phyloP scores from a whole-genome alignment of 495 filamentous ascomycete genomes.

The Talaromyces liani region DNA sequence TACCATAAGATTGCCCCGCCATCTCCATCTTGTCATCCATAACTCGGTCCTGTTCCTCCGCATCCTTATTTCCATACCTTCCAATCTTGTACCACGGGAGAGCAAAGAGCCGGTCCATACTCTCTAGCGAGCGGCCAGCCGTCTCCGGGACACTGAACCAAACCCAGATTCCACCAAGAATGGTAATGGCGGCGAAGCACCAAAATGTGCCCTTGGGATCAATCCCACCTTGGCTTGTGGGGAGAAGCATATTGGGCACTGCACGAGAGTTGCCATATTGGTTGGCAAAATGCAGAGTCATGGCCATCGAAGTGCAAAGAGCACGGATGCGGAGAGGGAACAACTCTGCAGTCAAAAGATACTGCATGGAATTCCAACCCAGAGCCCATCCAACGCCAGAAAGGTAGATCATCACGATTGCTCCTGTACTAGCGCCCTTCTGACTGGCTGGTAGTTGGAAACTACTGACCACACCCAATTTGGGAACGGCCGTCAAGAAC shows the following conservation, averaged over 20 bases:
- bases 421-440: constrained; percentile 39
- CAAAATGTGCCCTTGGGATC: constrained; percentile 54
- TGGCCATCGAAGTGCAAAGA: constrained; percentile 32
- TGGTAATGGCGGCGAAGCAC: constrained; percentile 23
- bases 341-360: constrained; percentile 66
- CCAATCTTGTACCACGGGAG: constrained; percentile 63
- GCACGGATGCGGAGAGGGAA: constrained; percentile 55
- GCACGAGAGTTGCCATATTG: constrained; percentile 61
- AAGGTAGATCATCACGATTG: constrained; percentile 60
- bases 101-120: constrained; percentile 62
- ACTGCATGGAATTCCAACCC: constrained; percentile 72
- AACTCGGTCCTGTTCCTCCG: constrained; percentile 36
- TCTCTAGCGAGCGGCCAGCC: constrained; percentile 34
- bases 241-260: constrained; percentile 45
- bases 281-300: constrained; percentile 61
- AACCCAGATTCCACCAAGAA: constrained; percentile 52
- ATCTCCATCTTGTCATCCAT: constrained; percentile 3
- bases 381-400: constrained; percentile 63
- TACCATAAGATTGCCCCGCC: too few relatives aligned
- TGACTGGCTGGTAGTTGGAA: constrained; percentile 23
- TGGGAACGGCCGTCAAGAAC: constrained; percentile 51
- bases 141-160: constrained; percentile 43
- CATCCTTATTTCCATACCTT: constrained; percentile 48
- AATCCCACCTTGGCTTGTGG: constrained; percentile 39
- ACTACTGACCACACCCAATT: constrained; percentile 28